These are phyloP conservation scores for Aspergillus hancockii DNA, from an alignment of 495 filamentous ascomycete species.

Conservation along the genomic window DNA sequence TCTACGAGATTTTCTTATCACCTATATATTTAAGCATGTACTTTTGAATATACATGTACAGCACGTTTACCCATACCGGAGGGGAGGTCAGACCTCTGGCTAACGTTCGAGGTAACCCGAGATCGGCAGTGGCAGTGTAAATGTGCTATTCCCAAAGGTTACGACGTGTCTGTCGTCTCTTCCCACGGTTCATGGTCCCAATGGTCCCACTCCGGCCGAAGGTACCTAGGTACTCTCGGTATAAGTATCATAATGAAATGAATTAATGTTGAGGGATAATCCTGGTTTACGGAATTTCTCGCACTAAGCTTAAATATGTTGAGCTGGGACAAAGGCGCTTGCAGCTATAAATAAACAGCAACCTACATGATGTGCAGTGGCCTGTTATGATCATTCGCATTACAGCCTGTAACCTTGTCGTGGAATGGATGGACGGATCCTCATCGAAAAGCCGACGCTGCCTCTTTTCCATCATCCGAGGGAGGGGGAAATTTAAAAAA, in stretches of 20 bases:
- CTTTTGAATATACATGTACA: neutral
- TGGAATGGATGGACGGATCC: neutral
- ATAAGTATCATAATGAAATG: neutral
- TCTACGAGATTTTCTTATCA: neutral
- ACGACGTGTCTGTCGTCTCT: conserved; percentile 17
- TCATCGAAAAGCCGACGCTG: neutral
- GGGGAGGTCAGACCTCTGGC: conserved; percentile 29
- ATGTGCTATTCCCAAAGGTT: conserved; percentile 13
- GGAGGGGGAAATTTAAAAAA: no score
- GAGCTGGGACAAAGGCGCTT: neutral
- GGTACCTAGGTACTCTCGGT: neutral
- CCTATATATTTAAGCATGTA: neutral
- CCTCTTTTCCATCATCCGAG: no score
- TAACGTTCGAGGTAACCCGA: conserved; percentile 29
- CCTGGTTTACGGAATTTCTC: neutral
- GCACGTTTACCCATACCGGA: neutral
- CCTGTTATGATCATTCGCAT: conserved; percentile 9
- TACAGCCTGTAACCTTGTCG: neutral
- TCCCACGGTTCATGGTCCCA: conserved; percentile 17
- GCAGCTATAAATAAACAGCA: neutral
- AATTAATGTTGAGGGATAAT: conserved; percentile 1
- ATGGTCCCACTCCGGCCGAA: neutral
- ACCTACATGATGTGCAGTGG: neutral
- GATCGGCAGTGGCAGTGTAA: conserved; percentile 43
- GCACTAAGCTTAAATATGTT: neutral